These are phyloP conservation scores for Aspergillus funiculosus DNA, from an alignment of 495 filamentous ascomycete species.

Conservation along the genomic window DNA sequence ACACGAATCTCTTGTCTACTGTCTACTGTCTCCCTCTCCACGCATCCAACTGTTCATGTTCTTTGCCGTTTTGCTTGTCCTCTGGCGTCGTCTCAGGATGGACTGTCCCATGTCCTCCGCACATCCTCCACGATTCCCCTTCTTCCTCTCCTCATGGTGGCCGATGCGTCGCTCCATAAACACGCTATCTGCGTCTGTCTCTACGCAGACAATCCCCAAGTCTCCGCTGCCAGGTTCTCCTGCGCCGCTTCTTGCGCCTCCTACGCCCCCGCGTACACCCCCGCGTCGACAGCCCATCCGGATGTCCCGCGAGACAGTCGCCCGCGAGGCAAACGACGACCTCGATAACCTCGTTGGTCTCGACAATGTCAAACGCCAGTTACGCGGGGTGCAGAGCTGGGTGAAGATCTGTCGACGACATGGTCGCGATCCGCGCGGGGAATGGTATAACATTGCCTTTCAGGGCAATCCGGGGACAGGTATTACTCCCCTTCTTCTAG, in stretches of 20 bases:
- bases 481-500: no score
- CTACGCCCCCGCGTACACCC: not conserved
- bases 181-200: not conserved
- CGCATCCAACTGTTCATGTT: not conserved
- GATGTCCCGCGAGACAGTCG: slow-evolving; percentile 8
- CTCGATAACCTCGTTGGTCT: slow-evolving; percentile 14
- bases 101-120: slow-evolving; percentile 10
- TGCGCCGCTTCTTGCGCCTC: not conserved
- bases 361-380: slow-evolving; percentile 19
- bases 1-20: not conserved
- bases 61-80: not conserved
- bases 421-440: slow-evolving; percentile 18
- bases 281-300: not conserved
- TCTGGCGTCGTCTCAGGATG: slow-evolving; percentile 7
- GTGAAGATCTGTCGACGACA: slow-evolving; percentile 22
- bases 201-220: slow-evolving; percentile 12
- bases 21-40: not conserved
- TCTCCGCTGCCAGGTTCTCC: no score
- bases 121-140: slow-evolving; percentile 17
- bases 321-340: slow-evolving; percentile 9
- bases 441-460: slow-evolving; percentile 22
- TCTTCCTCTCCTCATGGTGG: slow-evolving; percentile 15
- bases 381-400: slow-evolving; percentile 18
- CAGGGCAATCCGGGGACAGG: no score
- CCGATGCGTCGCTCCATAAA: slow-evolving; percentile 4